Evolutionary conservation across 2,329 filamentous ascomycete genomes (phyloP).

Genomic region (Orbilia blumenaviensis): DNA sequence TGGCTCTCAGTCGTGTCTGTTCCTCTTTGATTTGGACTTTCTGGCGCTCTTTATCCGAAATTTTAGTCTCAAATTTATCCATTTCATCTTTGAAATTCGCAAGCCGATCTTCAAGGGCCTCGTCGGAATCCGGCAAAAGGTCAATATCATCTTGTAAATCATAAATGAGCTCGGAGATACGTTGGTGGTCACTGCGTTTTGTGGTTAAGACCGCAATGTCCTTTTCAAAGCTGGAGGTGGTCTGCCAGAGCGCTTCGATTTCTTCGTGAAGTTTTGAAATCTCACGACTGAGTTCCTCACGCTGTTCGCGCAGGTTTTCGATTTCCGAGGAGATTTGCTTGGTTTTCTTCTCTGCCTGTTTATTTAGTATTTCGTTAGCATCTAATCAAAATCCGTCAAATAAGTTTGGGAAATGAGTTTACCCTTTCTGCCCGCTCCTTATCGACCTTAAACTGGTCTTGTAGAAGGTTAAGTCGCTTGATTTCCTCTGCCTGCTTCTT

Average conservation of each 20-base stretch:
- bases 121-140: constrained; percentile 37
- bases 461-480: constrained; percentile 75
- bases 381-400: no score
- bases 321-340: constrained; percentile 42
- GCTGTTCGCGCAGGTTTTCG: constrained; percentile 37
- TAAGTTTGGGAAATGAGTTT: background rate
- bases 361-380: background rate
- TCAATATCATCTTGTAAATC: constrained; percentile 42
- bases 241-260: constrained; percentile 23
- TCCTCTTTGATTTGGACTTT: constrained; percentile 28
- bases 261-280: constrained; percentile 36
- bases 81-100: constrained; percentile 49
- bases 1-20: constrained; percentile 15
- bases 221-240: constrained; percentile 34
- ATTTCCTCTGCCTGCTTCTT: constrained; percentile 85
- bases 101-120: constrained; percentile 30
- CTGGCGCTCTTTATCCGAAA: constrained; percentile 27
- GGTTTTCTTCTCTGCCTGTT: constrained; percentile 38
- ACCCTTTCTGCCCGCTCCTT: constrained; percentile 81
- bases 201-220: constrained; percentile 19
- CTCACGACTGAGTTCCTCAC: constrained; percentile 40
- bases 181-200: constrained; percentile 12
- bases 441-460: constrained; percentile 79
- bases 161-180: constrained; percentile 22
- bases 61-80: constrained; percentile 37